Evolutionary conservation across 345 rosid species (phyloP).

Genomic region (Pseudoturritis turrita): DNA sequence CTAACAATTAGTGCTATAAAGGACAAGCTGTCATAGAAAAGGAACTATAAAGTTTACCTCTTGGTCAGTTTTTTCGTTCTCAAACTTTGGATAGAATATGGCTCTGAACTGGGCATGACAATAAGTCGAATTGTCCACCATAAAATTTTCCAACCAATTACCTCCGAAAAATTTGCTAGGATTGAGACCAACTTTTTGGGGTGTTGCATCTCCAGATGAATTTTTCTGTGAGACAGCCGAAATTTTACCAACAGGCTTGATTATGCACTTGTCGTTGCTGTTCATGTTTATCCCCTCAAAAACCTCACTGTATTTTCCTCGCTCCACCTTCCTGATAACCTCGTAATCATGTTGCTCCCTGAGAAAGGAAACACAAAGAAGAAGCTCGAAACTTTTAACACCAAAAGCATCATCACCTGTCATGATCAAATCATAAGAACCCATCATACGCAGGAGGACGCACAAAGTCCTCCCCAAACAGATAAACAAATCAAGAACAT

Average conservation of each 20-base stretch:
- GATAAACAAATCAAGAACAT: neutral
- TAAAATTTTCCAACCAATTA: conserved; percentile 50
- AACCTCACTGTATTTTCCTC: conserved; percentile 86
- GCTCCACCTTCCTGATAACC: conserved; percentile 78
- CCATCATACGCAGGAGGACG: too few species aligned
- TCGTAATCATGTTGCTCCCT: conserved; percentile 85
- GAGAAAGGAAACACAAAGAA: conserved; percentile 7
- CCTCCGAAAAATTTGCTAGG: conserved; percentile 49
- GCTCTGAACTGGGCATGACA: conserved; percentile 83
- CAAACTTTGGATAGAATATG: conserved; percentile 94
- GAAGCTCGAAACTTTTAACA: neutral
- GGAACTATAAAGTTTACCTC: conserved; percentile 46
- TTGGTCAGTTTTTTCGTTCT: conserved; percentile 97
- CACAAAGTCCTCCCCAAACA: neutral
- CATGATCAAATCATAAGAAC: too few species aligned
- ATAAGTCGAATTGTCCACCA: conserved; percentile 60
- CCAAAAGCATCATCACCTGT: too few species aligned
- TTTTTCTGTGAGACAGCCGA: neutral
- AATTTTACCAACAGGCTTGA: conserved; percentile 26
- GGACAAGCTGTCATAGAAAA: neutral
- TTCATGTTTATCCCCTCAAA: conserved; percentile 73
- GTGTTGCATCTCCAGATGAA: conserved; percentile 23
- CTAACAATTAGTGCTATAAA: neutral
- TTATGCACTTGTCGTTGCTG: conserved; percentile 59
- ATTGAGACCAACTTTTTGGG: conserved; percentile 22